Conservation (phyloP, 2,329 filamentous ascomycete genomes). For the Ophiocordyceps camponoti-floridani region DNA sequence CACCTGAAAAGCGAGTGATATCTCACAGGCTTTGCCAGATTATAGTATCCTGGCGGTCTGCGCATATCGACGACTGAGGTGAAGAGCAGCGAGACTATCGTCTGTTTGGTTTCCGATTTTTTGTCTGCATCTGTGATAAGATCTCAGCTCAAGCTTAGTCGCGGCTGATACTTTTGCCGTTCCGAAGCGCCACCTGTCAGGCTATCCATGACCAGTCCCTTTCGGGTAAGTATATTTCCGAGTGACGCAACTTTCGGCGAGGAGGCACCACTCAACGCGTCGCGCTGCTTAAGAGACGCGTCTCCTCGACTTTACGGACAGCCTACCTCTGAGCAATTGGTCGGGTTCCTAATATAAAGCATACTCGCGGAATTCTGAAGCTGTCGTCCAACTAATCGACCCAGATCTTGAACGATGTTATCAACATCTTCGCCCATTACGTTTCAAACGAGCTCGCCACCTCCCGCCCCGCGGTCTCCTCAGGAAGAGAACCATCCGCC, state of each 20-base stretch:
- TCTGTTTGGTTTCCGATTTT: not conserved
- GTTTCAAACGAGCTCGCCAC: constrained; percentile 31
- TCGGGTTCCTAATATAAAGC: too few species aligned
- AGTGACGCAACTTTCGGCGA: constrained; percentile 3
- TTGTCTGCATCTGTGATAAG: not conserved
- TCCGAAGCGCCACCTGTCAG: not conserved
- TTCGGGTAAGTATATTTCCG: not conserved
- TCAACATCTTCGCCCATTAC: constrained; percentile 40
- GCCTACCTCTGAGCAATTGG: too few species aligned
- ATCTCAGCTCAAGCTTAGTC: not conserved
- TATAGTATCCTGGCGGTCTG: constrained; percentile 43
- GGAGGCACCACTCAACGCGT: constrained; percentile 10
- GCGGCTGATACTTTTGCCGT: not conserved
- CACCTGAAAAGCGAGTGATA: constrained; percentile 2
- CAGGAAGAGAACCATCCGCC: constrained; percentile 6
- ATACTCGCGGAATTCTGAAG: not conserved
- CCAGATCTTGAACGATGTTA: constrained; percentile 24
- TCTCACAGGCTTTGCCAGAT: constrained; percentile 45
- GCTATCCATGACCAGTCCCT: not conserved
- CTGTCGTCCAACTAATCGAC: not conserved
- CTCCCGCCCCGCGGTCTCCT: constrained; percentile 10
- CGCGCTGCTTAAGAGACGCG: not conserved
- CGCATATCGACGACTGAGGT: constrained; percentile 26
- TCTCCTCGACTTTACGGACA: not conserved
- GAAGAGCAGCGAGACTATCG: not conserved